Base-by-base conservation (phyloP, 148 eudicot genomes). In the Persicaria maculosa region DNA sequence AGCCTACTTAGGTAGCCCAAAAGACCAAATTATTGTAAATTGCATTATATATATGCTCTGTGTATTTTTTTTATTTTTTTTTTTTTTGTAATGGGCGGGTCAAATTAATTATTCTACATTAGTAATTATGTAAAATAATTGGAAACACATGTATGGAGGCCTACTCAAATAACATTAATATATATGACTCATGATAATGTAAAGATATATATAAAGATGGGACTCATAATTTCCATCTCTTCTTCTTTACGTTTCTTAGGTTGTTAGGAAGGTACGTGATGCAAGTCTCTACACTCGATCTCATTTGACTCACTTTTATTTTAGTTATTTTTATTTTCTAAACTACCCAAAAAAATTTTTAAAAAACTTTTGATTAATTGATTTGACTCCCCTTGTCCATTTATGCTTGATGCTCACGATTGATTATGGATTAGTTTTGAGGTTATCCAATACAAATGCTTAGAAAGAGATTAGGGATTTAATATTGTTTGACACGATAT, bases 201-300 rank as follows among this genome's bases (percentile, higher is more conserved):
- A 40, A 5, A 46, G 52, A 48, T 40, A 65, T 14, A 31, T 31
- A 31, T 31, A 31, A 31, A 8, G 45, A 65, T 40, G 69, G 43
- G 69, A 10, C 69, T 65, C 69, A 65, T 65, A 4, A 65, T 65
- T 65, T 65, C 45, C 14, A 65, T 65, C 69, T 65, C 68, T 31
- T 61, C 45, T 65, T 65, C 69, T 65, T 65, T 65, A 65, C 69
- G 69, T 40, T 65, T 65, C 69, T 65, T 65, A 65, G 69, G 69
- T 4, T 40, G 19, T 36, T 65, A 65, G 62, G 62, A 57, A 57
- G 62, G 62, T 57, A 57, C 25, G 62, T 57, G 3, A 11, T 20
- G 43, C 12, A 17, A 59, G 40, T 59, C 40, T 25, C 8, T n/a
- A 15, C 59, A 64, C 45, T 12, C n/a, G n/a, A n/a, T n/a, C 8